Evolutionary conservation across 371 early-diverging fungal genomes (phyloP).

Genomic region (Apophysomyces trapeziformis): DNA sequence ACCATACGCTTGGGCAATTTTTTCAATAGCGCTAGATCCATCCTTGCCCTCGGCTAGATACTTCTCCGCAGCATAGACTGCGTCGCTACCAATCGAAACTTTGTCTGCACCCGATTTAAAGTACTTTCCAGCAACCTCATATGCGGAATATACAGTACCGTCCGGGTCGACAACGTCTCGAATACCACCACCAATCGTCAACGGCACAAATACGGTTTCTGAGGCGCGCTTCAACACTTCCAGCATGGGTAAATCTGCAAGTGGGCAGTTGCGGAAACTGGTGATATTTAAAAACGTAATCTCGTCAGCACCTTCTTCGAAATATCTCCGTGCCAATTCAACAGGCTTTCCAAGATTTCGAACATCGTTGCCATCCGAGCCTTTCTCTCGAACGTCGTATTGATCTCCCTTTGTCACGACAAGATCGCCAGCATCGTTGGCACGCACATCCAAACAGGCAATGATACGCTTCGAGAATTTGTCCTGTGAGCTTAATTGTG

Average conservation of each 20-base stretch:
- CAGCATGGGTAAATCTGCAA: slow-evolving; percentile 93
- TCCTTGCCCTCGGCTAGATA: slow-evolving; percentile 64
- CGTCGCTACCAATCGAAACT: slow-evolving; percentile 97
- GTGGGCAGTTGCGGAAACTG: slow-evolving; percentile 91
- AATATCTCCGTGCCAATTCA: slow-evolving; percentile 90
- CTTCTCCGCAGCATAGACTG: slow-evolving; percentile 94
- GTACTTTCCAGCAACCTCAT: slow-evolving; percentile 95
- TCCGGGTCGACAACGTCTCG: slow-evolving; percentile 88
- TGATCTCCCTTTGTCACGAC: slow-evolving; percentile 99
- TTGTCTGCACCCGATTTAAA: slow-evolving; percentile 99
- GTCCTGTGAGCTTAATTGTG: slow-evolving; percentile 48
- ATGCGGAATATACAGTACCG: slow-evolving; percentile 79
- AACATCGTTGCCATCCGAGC: slow-evolving; percentile 67
- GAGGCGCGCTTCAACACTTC: slow-evolving; percentile 87
- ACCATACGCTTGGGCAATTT: slow-evolving; percentile 92
- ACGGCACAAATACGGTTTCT: slow-evolving; percentile 94
- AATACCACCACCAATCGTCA: slow-evolving; percentile 98
- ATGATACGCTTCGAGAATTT: slow-evolving; percentile 89
- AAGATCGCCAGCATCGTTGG: slow-evolving; percentile 94
- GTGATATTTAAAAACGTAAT: slow-evolving; percentile 97
- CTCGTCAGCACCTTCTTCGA: slow-evolving; percentile 96
- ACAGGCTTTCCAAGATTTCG: slow-evolving; percentile 97
- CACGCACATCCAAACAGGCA: slow-evolving; percentile 96
- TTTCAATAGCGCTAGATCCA: slow-evolving; percentile 86
- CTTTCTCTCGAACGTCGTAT: slow-evolving; percentile 93